Base-by-base conservation (phyloP, 345 rosid genomes). In the Isatis tinctoria region DNA sequence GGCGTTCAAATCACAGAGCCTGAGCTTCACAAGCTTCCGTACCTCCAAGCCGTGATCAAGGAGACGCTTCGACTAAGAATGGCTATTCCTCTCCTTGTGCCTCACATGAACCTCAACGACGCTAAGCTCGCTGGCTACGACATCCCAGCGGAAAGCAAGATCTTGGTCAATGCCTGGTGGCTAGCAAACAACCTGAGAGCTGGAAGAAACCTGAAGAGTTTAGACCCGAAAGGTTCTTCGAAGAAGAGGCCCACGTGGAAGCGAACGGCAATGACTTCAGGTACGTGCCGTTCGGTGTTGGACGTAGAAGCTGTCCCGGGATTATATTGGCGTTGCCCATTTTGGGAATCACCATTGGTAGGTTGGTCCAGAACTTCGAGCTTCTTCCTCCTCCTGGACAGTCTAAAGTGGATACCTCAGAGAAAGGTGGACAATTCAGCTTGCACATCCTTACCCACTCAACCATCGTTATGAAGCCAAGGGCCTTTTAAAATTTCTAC, bases 361-460 rank as follows among this genome's bases (percentile, higher is more conserved):
- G 94, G 39, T 16, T 95, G 84, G 97, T 95, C 0, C 99, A 95
- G 85, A 95, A 95, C 75, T 95, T 95, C 30, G 99, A 95, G 90
- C 88, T 95, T 1, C 75, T 85, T 83, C 97, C 99, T 58, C 99
- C 99, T 16, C 91, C 89, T 1, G 98, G 96, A 51, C 93, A 87
- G 59, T 77, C 91, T 12, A 88, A 90, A 82, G 3, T 95, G 1
- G 98, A 95, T 57, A 92, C 96, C 0, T 1, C 87, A 2, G 98
- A 87, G 89, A 95, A 95, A 66, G 99, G 91, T 65, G 98, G 99
- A 45, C 99, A 95, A 26, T 95, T 95, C 83, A 95, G 99, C 76
- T 81, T 92, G 85, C 98, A 89, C 75, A 96, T 96, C 67, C 74
- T 89, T 84, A 92, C 86, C 76, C 99, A 96, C 70, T 92, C 99